These are phyloP conservation scores for Planoprotostelium fungivorum DNA, from an alignment of 78 protist genomes.

Conservation along the genomic window DNA sequence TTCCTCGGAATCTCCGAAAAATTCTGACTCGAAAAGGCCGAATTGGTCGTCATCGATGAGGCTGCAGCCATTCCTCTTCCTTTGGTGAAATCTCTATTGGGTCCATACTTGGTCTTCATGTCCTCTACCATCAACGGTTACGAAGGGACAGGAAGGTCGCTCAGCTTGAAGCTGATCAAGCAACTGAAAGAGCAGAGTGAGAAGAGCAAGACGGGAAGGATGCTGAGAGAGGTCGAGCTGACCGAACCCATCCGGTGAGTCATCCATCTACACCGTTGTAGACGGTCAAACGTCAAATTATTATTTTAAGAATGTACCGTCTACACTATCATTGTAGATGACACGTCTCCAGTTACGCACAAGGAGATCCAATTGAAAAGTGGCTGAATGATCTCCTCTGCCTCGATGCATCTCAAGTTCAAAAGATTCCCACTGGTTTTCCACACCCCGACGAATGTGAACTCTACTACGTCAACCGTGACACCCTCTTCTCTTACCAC, in stretches of 20 bases:
- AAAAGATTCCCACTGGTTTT: slow-evolving; percentile 15
- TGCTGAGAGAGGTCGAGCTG: slow-evolving; percentile 83
- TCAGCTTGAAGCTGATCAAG: slow-evolving; percentile 94
- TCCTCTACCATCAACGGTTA: slow-evolving; percentile 90
- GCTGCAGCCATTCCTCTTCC: slow-evolving; percentile 99
- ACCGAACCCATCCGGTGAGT: slow-evolving; percentile 96
- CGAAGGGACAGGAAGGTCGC: slow-evolving; percentile 99
- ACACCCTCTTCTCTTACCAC: slow-evolving; percentile 97
- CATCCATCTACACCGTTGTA: slow-evolving; percentile 1
- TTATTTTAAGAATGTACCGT: not conserved
- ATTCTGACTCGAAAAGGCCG: no score
- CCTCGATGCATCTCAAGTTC: slow-evolving; percentile 70
- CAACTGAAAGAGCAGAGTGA: slow-evolving; percentile 80
- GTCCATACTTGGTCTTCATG: slow-evolving; percentile 91
- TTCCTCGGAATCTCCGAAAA: not conserved
- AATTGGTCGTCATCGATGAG: slow-evolving; percentile 98
- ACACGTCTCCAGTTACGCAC: slow-evolving; percentile 14
- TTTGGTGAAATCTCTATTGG: slow-evolving; percentile 80
- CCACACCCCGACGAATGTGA: slow-evolving; percentile 93
- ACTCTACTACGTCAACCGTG: slow-evolving; percentile 94
- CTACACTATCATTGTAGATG: not conserved
- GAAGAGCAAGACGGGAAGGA: slow-evolving; percentile 12
- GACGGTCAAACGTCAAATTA: not conserved
- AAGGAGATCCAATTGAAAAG: slow-evolving; percentile 51
- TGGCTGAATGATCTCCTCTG: slow-evolving; percentile 95